These are phyloP conservation scores for Heliocybe sulcata DNA, from an alignment of 1,284 basidiomycete genomes.

Conservation along the genomic window DNA sequence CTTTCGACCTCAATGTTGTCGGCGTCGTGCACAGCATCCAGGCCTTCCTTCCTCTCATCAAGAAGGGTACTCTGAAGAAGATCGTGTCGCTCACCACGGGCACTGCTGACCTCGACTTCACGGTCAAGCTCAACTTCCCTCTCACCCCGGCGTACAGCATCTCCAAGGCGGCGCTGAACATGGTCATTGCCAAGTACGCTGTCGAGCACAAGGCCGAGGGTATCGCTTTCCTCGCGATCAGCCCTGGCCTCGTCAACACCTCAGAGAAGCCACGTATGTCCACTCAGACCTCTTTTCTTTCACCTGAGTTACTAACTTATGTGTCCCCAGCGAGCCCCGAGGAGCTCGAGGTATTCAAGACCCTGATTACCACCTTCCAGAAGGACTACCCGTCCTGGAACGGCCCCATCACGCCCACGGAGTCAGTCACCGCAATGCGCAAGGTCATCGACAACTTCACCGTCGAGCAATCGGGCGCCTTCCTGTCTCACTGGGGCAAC, in stretches of 20 bases:
- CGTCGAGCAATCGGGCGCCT: conserved; percentile 23
- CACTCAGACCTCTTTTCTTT: background rate
- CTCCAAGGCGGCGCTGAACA: conserved; percentile 30
- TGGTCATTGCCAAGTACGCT: conserved; percentile 31
- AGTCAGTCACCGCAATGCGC: conserved; percentile 24
- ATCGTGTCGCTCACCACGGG: conserved; percentile 26
- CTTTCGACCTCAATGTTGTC: conserved; percentile 28
- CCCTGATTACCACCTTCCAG: conserved; percentile 14
- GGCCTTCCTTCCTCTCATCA: conserved; percentile 31
- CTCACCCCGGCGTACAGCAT: conserved; percentile 21
- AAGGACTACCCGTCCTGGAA: conserved; percentile 18
- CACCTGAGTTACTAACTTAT: background rate
- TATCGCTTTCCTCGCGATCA: conserved; percentile 27
- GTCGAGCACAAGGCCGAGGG: conserved; percentile 25
- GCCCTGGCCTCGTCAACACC: conserved; percentile 30
- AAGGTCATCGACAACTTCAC: conserved; percentile 20
- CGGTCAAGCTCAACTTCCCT: conserved; percentile 9
- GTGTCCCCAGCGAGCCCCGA: conserved; percentile 14
- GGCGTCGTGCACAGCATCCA: conserved; percentile 28
- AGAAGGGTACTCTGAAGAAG: conserved; percentile 26
- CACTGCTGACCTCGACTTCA: conserved; percentile 21
- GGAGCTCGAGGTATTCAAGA: conserved; percentile 11
- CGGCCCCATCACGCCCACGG: conserved; percentile 22
- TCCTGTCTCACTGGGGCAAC: conserved; percentile 28
- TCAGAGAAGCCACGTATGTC: conserved; percentile 7